phyloP scores from a whole-genome alignment of 2,329 filamentous ascomycete genomes.

The Xylaria polymorpha region DNA sequence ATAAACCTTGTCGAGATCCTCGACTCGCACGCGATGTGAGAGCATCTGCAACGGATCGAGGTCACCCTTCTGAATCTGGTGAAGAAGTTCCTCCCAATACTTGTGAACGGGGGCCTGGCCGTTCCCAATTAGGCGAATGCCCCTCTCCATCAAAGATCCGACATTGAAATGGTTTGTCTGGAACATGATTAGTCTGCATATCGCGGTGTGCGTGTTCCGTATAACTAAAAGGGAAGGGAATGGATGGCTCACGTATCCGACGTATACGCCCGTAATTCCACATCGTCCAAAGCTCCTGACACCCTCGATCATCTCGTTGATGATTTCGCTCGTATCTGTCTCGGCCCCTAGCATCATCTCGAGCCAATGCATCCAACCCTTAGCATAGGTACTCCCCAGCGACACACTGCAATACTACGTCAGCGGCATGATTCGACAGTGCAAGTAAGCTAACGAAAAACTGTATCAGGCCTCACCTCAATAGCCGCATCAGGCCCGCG shows the following conservation, averaged over 20 bases:
- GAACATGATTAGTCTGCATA: constrained; percentile 68
- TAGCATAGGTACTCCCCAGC: constrained; percentile 71
- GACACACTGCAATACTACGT: constrained; percentile 61
- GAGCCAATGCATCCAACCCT: constrained; percentile 69
- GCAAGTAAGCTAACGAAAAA: background rate
- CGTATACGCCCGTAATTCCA: constrained; percentile 79
- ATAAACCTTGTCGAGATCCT: constrained; percentile 77
- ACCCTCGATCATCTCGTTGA: constrained; percentile 84
- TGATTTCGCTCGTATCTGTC: constrained; percentile 84
- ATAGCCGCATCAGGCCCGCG: constrained; percentile 77
- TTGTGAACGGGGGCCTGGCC: constrained; percentile 79
- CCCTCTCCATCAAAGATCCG: constrained; percentile 85
- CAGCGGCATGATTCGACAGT: background rate
- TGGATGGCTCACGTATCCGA: constrained; percentile 63
- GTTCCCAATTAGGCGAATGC: constrained; percentile 79
- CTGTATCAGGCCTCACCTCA: constrained; percentile 51
- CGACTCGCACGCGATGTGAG: constrained; percentile 78
- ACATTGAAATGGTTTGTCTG: constrained; percentile 86
- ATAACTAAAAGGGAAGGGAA: background rate
- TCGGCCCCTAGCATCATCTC: constrained; percentile 74
- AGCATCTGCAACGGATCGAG: constrained; percentile 85
- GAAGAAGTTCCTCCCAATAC: constrained; percentile 84
- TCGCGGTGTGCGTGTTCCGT: background rate
- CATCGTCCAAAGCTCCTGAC: constrained; percentile 78
- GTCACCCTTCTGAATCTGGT: constrained; percentile 72